phyloP scores from a whole-genome alignment of 768 basidiomycete species.

The Cytidiella melzeri region DNA sequence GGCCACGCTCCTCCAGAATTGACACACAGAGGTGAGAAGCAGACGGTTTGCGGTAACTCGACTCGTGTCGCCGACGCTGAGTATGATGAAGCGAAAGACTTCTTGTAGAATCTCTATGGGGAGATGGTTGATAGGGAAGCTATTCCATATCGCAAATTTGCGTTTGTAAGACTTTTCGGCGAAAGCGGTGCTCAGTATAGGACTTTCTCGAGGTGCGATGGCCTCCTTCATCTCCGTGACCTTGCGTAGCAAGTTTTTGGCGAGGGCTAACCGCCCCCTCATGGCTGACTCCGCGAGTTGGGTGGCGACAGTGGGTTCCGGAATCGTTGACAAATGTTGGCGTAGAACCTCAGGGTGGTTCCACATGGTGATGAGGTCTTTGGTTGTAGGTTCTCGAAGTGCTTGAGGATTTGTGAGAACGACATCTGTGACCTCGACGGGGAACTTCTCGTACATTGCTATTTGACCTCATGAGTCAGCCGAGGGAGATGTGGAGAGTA shows the following conservation, averaged over 20 bases:
- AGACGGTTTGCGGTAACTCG: conserved; percentile 32
- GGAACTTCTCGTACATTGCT: neutral
- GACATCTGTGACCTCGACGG: neutral
- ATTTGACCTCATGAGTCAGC: neutral
- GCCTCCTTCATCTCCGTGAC: conserved; percentile 8
- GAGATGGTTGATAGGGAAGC: conserved; percentile 55
- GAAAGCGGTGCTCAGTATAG: conserved; percentile 11
- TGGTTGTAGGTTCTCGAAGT: neutral
- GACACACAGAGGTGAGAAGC: conserved; percentile 53
- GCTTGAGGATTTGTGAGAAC: neutral
- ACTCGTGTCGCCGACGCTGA: conserved; percentile 33
- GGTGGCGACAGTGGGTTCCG: neutral
- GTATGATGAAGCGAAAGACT: conserved; percentile 56
- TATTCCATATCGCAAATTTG: conserved; percentile 30
- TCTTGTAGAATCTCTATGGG: conserved; percentile 60
- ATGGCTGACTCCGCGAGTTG: neutral
- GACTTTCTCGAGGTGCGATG: conserved; percentile 16
- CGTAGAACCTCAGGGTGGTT: neutral
- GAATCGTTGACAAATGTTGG: neutral
- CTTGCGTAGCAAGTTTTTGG: neutral
- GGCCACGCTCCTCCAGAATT: conserved; percentile 22
- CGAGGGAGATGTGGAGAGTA: neutral
- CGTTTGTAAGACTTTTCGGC: conserved; percentile 13
- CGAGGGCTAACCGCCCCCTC: neutral
- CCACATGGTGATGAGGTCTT: neutral